Conservation (phyloP, 305 asterid species). For the Caryopteris hybrid region DNA sequence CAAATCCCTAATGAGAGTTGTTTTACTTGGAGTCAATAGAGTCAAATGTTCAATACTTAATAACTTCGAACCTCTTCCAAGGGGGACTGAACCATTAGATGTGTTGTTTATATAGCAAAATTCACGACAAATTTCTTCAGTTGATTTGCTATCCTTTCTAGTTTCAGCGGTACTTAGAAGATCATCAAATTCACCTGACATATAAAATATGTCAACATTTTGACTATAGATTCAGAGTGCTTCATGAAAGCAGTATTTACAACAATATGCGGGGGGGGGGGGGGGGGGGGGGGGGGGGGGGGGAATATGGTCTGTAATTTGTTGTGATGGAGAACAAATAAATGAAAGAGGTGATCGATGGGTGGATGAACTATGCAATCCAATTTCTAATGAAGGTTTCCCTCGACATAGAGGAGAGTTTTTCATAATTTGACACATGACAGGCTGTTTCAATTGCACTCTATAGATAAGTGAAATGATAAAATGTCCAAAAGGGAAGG, state of each 20-base stretch:
- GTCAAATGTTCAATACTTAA: slow-evolving; percentile 62
- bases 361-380: background rate
- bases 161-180: slow-evolving; percentile 47
- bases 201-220: slow-evolving; percentile 13
- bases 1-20: slow-evolving; percentile 69
- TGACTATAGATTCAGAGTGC: slow-evolving; percentile 6
- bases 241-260: background rate
- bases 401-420: slow-evolving; percentile 3
- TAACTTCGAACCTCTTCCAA: slow-evolving; percentile 34
- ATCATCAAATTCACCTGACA: slow-evolving; percentile 92
- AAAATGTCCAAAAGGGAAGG: slow-evolving; percentile 11
- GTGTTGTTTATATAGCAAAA: slow-evolving; percentile 26
- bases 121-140: slow-evolving; percentile 51
- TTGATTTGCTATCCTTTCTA: slow-evolving; percentile 25
- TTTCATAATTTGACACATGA: background rate
- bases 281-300: too few species aligned
- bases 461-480: background rate
- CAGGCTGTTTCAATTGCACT: background rate
- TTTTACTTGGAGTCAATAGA: slow-evolving; percentile 66
- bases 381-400: background rate
- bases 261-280: background rate
- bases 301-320: background rate
- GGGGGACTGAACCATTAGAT: slow-evolving; percentile 53
- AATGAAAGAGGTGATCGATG: background rate
- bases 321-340: background rate